Conservation (phyloP, 345 rosid genomes). For the Gossypium australe region DNA sequence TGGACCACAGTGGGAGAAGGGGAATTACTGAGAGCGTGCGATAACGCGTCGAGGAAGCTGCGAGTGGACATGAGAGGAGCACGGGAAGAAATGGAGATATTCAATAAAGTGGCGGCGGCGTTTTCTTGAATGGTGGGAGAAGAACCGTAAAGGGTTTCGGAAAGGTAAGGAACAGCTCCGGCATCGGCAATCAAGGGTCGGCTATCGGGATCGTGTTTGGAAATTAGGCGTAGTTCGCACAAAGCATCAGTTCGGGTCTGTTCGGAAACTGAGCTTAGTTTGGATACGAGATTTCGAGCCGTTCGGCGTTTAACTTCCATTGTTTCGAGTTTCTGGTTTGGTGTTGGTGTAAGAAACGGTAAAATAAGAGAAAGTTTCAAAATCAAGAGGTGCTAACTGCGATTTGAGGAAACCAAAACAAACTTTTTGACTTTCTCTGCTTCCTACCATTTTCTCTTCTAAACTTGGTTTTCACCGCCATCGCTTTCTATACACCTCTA, state of each 20-base stretch:
- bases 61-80: slow-evolving; percentile 73
- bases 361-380: background rate
- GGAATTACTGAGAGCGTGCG: slow-evolving; percentile 69
- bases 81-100: slow-evolving; percentile 68
- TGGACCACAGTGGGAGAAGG: slow-evolving; percentile 74
- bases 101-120: slow-evolving; percentile 84
- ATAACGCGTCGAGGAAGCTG: slow-evolving; percentile 80
- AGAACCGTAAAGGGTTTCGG: slow-evolving; percentile 76
- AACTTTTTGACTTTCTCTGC: background rate
- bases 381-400: background rate
- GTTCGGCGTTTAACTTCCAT: slow-evolving; percentile 82
- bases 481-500: too few relatives aligned
- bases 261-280: slow-evolving; percentile 82
- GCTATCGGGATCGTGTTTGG: slow-evolving; percentile 72
- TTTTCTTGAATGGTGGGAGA: slow-evolving; percentile 62
- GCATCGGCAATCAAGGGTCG: slow-evolving; percentile 63
- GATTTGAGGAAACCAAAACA: background rate
- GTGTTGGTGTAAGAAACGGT: background rate
- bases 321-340: background rate
- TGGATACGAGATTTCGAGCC: slow-evolving; percentile 50
- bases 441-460: too few relatives aligned
- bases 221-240: slow-evolving; percentile 65
- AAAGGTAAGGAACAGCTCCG: slow-evolving; percentile 75
- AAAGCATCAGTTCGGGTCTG: slow-evolving; percentile 63
- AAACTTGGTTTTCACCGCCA: too few relatives aligned